Base-by-base conservation (phyloP, 1,139 yeast genomes). In the Candida sanyaensis region DNA sequence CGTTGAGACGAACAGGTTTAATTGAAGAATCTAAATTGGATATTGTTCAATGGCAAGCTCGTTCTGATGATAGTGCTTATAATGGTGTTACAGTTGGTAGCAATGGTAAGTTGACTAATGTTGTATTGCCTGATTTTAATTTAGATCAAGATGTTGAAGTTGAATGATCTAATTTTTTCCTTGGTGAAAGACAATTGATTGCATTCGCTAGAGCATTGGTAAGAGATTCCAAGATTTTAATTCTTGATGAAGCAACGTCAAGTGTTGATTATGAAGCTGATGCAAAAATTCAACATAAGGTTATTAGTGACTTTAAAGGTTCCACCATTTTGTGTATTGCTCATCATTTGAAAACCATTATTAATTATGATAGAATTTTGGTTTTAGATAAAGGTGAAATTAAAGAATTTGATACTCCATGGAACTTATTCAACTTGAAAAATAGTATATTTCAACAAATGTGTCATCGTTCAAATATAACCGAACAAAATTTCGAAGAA, bases 401-500 rank as follows among this genome's bases (percentile, higher is more conserved):
- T 37, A 74, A 68, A 30, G 90, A 86, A 61, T 80, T 77, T 59
- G 92, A 81, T 56, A 69, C 77, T 1, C 86, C 86, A 11, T 55
- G 59, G 56, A 60, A 58, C 26, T 60, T 68, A 48, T 68, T 58
- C 50, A 56, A 57, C 37, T 27, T 24, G 13, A 36, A 50, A n/a
- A 52, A 51, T 23, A 55, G 65, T 43, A 58, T 62, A 29, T 63
- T 86, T 67, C 71, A 78, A 52, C 75, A 76, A 47, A 83, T 86
- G 89, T 86, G 91, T 62, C 73, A 68, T 13, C 75, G 79, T 53
- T 76, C 86, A 4, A 75, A 75, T 44, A 81, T 84, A 34, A 55
- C 56, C 4, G 53, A 47, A 12, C 60, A 56, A n/a, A 72, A 68
- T 48, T 66, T 68, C 46, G 12, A 34, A 33, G 39, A 36, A 24